Base-by-base conservation (phyloP, 208 protist species). In the Cochliopodium minus region DNA sequence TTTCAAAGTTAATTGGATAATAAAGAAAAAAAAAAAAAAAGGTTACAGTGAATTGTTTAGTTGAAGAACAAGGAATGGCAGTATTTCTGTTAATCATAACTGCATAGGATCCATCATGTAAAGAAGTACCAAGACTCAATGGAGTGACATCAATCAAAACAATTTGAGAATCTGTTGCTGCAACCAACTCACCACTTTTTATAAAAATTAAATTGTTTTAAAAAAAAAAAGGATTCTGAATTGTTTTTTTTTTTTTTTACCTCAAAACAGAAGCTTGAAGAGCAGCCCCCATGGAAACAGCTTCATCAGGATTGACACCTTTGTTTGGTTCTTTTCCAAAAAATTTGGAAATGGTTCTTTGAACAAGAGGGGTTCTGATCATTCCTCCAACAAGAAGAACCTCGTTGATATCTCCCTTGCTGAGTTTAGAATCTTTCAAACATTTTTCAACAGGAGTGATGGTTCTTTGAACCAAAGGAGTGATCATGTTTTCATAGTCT, bases 341-440 rank as follows among this genome's bases (percentile, higher is more conserved):
- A 67, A 94, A 90, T 54, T 94, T 77, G 30, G 54, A 64, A 36
- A 73, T 82, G 54, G 88, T 52, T 45, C 77, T 58, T 62, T 92
- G 86, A 17, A 99, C 75, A 66, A 92, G 93, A 25, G 92, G 91
- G 65, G 98, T 98, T 67, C 94, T 82, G 10, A 85, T 90, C 57
- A 82, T 89, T 35, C 90, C 90, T 48, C 90, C 90, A 23, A 95
- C 90, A 4, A 95, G 71, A 7, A 95, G 72, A 4, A 95, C 72
- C 58, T 92, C 85, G 34, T 86, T 43, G 25, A 93, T 67, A 23
- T 85, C 69, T 3, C 65, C 53, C 48, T 79, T 67, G 60, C 69
- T 71, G 70, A 95, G 74, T 23, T 52, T 54, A 7, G 87, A 76
- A 62, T 95, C 89, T 52, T 71, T 70, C 20, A 95, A 63, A 5